Conservation (phyloP, 192 early-diverging fungal genomes). For the Mortierella hygrophila region DNA sequence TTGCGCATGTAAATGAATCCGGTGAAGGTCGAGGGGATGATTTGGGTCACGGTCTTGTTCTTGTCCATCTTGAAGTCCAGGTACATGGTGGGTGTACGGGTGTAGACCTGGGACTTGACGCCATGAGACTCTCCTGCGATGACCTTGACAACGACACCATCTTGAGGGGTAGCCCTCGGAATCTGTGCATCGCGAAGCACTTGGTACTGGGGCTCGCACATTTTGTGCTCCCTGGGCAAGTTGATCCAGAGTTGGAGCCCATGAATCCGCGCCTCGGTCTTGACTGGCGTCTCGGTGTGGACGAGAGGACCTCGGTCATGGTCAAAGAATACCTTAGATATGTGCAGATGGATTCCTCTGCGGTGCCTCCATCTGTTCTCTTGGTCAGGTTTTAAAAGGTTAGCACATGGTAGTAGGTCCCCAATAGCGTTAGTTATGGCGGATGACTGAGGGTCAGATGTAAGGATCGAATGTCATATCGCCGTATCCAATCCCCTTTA, state of each 20-base stretch:
- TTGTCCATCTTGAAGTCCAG: conserved; percentile 43
- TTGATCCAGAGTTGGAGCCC: conserved; percentile 78
- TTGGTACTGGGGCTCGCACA: conserved; percentile 61
- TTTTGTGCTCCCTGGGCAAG: conserved; percentile 63
- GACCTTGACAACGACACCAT: conserved; percentile 20
- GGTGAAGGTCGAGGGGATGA: conserved; percentile 43
- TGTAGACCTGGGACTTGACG: conserved; percentile 25
- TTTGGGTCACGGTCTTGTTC: conserved; percentile 27
- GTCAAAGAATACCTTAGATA: too few relatives aligned
- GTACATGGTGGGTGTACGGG: conserved; percentile 49
- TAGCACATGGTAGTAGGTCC: too few relatives aligned
- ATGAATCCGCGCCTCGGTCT: conserved; percentile 37
- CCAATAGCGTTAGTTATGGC: too few relatives aligned
- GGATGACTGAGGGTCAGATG: too few relatives aligned
- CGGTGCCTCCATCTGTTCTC: too few relatives aligned
- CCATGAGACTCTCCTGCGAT: conserved; percentile 48
- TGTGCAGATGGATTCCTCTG: too few relatives aligned
- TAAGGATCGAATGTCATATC: too few relatives aligned
- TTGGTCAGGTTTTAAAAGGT: too few relatives aligned
- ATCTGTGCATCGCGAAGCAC: conserved; percentile 25
- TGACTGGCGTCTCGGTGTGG: conserved; percentile 66
- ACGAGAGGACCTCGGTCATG: too few relatives aligned
- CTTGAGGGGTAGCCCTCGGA: conserved; percentile 7
- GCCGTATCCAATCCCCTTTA: too few relatives aligned
- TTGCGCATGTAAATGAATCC: conserved; percentile 46